These are phyloP conservation scores for Russula sp. DNA, from an alignment of 768 basidiomycete genomes.

Conservation along the genomic window DNA sequence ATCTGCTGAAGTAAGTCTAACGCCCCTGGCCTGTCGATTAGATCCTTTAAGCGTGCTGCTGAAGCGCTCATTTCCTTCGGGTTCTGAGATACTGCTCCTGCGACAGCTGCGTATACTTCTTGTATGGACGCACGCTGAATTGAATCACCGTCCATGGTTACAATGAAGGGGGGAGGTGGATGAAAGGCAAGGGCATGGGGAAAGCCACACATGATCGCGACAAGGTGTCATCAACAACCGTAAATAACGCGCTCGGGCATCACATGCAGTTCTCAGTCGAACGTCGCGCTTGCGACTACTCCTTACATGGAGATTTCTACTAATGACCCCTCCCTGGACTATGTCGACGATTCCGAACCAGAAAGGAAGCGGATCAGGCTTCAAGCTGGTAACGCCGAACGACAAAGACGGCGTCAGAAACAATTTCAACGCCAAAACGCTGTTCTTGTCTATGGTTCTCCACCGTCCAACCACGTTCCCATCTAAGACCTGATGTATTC, in stretches of 20 bases:
- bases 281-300: not conserved
- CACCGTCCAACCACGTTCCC: not conserved
- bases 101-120: slow-evolving; percentile 61
- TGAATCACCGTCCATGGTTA: slow-evolving; percentile 15
- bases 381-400: slow-evolving; percentile 23
- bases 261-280: no score
- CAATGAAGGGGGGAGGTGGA: not conserved
- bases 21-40: slow-evolving; percentile 62
- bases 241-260: slow-evolving; percentile 21
- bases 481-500: not conserved
- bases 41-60: slow-evolving; percentile 54
- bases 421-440: not conserved
- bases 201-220: not conserved
- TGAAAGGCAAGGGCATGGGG: slow-evolving; percentile 4
- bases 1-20: slow-evolving; percentile 69
- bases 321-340: not conserved
- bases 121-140: slow-evolving; percentile 45
- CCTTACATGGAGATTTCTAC: not conserved
- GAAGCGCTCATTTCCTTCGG: slow-evolving; percentile 41
- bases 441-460: not conserved
- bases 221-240: slow-evolving; percentile 11
- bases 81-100: slow-evolving; percentile 67
- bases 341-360: slow-evolving; percentile 66
- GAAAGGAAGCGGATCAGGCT: slow-evolving; percentile 43
- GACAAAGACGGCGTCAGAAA: slow-evolving; percentile 21